Evolutionary conservation across 2,329 filamentous ascomycete species (phyloP).

Genomic region (Diaporthe ampelina): DNA sequence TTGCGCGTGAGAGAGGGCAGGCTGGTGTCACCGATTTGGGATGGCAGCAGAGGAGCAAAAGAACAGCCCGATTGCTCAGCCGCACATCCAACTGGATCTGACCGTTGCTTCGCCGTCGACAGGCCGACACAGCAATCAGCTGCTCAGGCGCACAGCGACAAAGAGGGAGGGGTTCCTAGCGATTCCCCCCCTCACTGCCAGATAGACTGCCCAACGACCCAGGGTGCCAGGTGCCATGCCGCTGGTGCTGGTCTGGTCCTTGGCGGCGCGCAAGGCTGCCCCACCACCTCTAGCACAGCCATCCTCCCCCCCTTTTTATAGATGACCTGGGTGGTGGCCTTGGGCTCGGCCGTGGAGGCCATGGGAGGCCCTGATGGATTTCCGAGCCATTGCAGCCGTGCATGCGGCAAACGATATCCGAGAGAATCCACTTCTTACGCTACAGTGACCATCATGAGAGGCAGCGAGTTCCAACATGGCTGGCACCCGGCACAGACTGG

Average conservation of each 20-base stretch:
- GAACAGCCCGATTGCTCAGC: constrained; percentile 21
- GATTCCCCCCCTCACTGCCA: constrained; percentile 3
- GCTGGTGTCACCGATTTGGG: constrained; percentile 23
- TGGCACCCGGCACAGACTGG: not conserved
- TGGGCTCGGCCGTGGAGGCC: constrained; percentile 23
- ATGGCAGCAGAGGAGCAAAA: constrained; percentile 20
- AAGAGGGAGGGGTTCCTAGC: constrained; percentile 20
- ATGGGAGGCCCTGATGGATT: constrained; percentile 15
- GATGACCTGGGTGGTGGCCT: not conserved
- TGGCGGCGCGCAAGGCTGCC: constrained; percentile 22
- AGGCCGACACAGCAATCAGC: constrained; percentile 17
- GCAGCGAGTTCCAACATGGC: not conserved
- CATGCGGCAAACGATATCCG: constrained; percentile 12
- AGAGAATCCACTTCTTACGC: not conserved
- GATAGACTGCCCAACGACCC: not conserved
- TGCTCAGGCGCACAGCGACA: not conserved
- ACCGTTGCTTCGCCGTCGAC: constrained; percentile 20
- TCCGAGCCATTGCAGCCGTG: not conserved
- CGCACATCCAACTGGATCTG: constrained; percentile 9
- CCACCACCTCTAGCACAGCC: constrained; percentile 29
- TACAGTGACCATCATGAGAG: constrained; percentile 5
- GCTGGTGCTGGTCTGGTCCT: constrained; percentile 23
- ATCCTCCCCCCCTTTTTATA: constrained; percentile 29
- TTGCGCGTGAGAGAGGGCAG: constrained; percentile 19
- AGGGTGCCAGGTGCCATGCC: not conserved